phyloP scores from a whole-genome alignment of 345 rosid genomes.

The Odontarrhena argentea region DNA sequence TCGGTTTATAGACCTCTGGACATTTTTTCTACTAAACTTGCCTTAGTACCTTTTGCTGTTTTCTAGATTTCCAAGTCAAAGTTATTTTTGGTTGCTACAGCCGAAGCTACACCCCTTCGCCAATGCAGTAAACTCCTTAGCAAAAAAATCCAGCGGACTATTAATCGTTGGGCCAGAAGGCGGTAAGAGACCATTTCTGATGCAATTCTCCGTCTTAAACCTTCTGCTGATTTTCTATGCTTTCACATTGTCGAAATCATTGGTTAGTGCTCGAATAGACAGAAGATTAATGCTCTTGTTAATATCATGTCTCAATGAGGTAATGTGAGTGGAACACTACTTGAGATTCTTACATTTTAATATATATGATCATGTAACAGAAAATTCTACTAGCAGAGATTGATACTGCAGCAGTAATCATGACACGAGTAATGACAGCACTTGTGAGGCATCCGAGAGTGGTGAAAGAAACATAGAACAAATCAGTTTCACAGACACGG shows the following conservation, averaged over 20 bases:
- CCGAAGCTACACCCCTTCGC: slow-evolving; percentile 77
- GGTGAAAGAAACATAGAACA: no score
- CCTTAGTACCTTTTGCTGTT: neutral
- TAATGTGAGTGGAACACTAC: neutral
- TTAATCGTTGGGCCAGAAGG: slow-evolving; percentile 89
- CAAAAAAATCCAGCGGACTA: slow-evolving; percentile 59
- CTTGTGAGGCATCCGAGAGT: no score
- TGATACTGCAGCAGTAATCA: no score
- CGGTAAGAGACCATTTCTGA: slow-evolving; percentile 46
- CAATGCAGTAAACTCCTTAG: slow-evolving; percentile 48
- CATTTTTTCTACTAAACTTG: slow-evolving; percentile 9
- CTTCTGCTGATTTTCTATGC: neutral
- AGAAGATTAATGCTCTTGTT: neutral
- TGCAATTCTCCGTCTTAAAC: neutral
- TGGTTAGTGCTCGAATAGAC: slow-evolving; percentile 7
- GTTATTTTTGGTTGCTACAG: slow-evolving; percentile 71
- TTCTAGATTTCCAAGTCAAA: slow-evolving; percentile 64
- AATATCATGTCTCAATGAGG: neutral
- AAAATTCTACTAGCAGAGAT: no score
- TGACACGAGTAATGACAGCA: no score
- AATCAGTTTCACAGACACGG: no score
- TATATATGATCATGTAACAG: no score
- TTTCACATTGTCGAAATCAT: slow-evolving; percentile 2
- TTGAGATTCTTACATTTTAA: no score
- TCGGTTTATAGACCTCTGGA: neutral